A percentile compares a stretch with the other conserved stretches of the same genome.
phyloP scores from a whole-genome alignment of 257 asterid species.

The Lantana camara region DNA sequence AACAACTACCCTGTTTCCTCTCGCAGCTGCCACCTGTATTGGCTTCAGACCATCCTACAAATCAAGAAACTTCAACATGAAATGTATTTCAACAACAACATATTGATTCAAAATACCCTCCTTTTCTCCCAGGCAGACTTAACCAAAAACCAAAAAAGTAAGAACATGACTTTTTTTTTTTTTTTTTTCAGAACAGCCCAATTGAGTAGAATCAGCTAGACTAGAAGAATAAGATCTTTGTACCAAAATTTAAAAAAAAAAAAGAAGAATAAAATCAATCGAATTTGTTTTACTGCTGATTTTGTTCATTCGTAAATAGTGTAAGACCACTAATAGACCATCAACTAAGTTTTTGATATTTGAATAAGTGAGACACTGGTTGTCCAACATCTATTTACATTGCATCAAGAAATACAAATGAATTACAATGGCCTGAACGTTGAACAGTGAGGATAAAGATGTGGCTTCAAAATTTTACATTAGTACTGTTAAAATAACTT shows the following conservation, averaged over 20 bases:
- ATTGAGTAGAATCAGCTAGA: too few species aligned
- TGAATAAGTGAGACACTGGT: not conserved
- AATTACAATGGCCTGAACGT: not conserved
- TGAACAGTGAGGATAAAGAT: not conserved
- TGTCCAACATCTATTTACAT: not conserved
- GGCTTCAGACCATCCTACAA: slow-evolving; percentile 87
- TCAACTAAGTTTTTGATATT: slow-evolving; percentile 1
- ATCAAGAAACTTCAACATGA: slow-evolving; percentile 15
- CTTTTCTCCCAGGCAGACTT: slow-evolving; percentile 8
- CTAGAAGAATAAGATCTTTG: too few species aligned
- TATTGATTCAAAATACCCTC: not conserved
- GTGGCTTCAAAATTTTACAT: not conserved
- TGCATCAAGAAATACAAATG: not conserved
- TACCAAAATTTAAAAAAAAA: too few species aligned
- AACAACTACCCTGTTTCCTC: slow-evolving; percentile 67
- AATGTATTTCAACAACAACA: slow-evolving; percentile 2
- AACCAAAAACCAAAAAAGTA: not conserved
- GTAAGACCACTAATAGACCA: not conserved
- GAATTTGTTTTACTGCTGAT: not conserved
- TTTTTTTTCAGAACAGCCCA: too few species aligned
- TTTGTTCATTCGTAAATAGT: not conserved
- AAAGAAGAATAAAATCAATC: too few species aligned
- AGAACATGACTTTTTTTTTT: not conserved
- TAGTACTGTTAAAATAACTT: not conserved
- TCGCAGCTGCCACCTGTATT: slow-evolving; percentile 76